Conservation (phyloP, 2,329 filamentous ascomycete species). For the Ophiostoma angusticollis region DNA sequence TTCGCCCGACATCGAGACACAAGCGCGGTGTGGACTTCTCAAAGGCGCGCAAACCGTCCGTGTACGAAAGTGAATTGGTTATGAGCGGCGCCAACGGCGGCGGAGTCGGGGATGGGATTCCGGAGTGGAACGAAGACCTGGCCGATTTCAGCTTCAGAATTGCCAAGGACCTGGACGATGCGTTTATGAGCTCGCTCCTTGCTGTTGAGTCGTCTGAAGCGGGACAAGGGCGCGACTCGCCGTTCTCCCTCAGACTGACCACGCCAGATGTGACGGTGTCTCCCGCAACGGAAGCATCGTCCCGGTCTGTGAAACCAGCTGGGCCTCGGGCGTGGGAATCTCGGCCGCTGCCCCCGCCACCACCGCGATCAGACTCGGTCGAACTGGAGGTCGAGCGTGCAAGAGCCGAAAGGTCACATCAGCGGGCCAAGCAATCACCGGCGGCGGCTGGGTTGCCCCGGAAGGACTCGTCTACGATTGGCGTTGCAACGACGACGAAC, state of each 20-base stretch:
- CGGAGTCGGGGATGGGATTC: slow-evolving; percentile 9
- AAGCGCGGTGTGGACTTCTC: slow-evolving; percentile 45
- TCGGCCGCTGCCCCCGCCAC: slow-evolving; percentile 37
- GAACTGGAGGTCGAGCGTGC: slow-evolving; percentile 16
- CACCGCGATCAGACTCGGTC: slow-evolving; percentile 22
- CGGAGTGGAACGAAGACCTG: slow-evolving; percentile 55
- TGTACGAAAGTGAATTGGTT: slow-evolving; percentile 7
- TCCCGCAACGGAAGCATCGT: background rate
- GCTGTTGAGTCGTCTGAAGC: slow-evolving; percentile 12
- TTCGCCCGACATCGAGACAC: slow-evolving; percentile 31
- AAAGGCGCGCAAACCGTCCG: slow-evolving; percentile 28
- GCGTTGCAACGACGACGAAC: slow-evolving; percentile 2
- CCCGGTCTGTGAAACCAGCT: background rate
- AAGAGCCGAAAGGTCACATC: slow-evolving; percentile 8
- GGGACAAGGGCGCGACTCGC: slow-evolving; percentile 23
- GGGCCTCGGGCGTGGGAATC: slow-evolving; percentile 27
- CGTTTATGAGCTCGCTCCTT: slow-evolving; percentile 60
- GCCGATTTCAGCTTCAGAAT: slow-evolving; percentile 74
- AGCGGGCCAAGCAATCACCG: background rate
- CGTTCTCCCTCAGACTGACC: slow-evolving; percentile 30
- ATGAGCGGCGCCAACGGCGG: slow-evolving; percentile 8
- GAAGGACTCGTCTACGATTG: background rate
- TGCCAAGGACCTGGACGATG: slow-evolving; percentile 82
- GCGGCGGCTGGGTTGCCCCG: background rate
- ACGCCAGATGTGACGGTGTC: slow-evolving; percentile 14